Conservation (phyloP, 2,329 filamentous ascomycete species). For the Fusarium poae region DNA sequence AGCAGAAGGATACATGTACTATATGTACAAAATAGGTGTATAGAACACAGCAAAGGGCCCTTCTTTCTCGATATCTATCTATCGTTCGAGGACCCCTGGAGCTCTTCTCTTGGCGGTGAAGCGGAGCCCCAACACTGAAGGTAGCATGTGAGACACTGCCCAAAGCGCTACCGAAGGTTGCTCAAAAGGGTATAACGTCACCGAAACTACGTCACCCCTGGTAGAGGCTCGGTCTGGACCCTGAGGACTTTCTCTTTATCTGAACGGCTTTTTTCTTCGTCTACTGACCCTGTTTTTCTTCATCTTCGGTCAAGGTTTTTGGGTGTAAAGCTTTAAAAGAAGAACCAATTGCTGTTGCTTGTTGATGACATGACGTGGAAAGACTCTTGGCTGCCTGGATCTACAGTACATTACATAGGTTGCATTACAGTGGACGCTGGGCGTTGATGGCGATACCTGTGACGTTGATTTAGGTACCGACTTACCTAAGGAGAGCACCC, state of each 20-base stretch:
- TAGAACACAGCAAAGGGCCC: background rate
- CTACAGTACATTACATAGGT: background rate
- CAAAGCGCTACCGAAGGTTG: slow-evolving; percentile 43
- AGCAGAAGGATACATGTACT: background rate
- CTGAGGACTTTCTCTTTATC: background rate
- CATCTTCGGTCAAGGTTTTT: slow-evolving; percentile 33
- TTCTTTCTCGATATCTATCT: slow-evolving; percentile 4
- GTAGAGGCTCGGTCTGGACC: slow-evolving; percentile 29
- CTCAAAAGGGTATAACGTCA: slow-evolving; percentile 29
- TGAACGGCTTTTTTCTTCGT: slow-evolving; percentile 12
- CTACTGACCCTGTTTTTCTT: slow-evolving; percentile 2
- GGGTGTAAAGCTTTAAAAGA: background rate
- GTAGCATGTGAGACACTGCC: slow-evolving; percentile 46
- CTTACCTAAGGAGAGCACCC: background rate
- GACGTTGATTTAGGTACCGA: slow-evolving; percentile 27
- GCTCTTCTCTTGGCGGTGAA: slow-evolving; percentile 40
- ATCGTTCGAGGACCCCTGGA: slow-evolving; percentile 27
- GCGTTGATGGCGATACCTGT: slow-evolving; percentile 21
- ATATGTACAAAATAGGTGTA: background rate
- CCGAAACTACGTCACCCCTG: slow-evolving; percentile 44
- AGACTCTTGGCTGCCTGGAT: background rate
- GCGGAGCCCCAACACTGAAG: background rate
- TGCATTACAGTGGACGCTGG: slow-evolving; percentile 5
- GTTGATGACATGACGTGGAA: slow-evolving; percentile 13
- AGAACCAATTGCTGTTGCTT: slow-evolving; percentile 16